These are phyloP conservation scores for Nemania bipapillata DNA, from an alignment of 2,329 filamentous ascomycete genomes.

Conservation along the genomic window DNA sequence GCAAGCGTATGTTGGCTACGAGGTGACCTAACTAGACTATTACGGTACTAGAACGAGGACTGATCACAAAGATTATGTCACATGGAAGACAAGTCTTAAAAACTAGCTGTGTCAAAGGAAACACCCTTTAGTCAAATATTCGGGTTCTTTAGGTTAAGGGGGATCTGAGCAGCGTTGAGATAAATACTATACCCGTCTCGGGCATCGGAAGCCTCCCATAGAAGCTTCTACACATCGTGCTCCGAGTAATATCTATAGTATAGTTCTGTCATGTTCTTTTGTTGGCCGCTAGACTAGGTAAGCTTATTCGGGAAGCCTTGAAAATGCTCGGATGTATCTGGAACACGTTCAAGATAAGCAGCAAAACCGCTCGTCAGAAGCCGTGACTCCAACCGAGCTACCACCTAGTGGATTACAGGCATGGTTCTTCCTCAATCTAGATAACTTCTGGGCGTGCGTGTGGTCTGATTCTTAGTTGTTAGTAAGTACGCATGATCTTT, in stretches of 20 bases:
- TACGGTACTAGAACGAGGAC: not conserved
- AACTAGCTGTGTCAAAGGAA: not conserved
- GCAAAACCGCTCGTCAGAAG: not conserved
- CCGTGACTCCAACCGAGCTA: not conserved
- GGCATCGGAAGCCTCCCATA: not conserved
- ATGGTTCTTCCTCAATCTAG: not conserved
- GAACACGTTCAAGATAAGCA: not conserved
- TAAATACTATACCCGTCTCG: not conserved
- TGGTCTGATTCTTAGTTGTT: not conserved
- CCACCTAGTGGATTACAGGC: constrained; percentile 2
- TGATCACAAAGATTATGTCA: not conserved
- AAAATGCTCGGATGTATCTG: constrained; percentile 1
- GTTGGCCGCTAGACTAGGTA: not conserved
- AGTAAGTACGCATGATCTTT: not conserved
- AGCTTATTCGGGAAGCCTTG: not conserved
- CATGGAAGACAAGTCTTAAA: not conserved
- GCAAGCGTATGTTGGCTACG: not conserved
- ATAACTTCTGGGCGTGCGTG: not conserved
- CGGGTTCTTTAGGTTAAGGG: not conserved
- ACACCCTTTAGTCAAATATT: not conserved
- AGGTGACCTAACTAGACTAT: not conserved
- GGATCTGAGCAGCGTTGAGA: not conserved
- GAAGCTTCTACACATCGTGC: not conserved
- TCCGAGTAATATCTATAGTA: not conserved
- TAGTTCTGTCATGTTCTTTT: not conserved